Evolutionary conservation across 2,329 filamentous ascomycete genomes (phyloP).

Genomic region (Zasmidium angulare): DNA sequence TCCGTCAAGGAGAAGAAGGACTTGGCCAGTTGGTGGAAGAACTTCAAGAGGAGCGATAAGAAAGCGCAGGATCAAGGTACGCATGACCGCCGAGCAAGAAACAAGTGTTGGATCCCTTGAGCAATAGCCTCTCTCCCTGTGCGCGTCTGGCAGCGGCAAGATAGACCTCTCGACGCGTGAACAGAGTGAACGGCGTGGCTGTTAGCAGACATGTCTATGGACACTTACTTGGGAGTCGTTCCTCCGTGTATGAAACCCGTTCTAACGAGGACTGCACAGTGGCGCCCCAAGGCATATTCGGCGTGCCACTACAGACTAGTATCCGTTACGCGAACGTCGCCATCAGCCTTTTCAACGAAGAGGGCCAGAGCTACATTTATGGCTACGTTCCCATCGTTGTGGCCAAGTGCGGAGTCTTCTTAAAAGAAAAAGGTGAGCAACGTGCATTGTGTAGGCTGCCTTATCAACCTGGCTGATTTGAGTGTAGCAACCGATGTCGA

Average conservation of each 20-base stretch:
- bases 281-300: constrained; percentile 77
- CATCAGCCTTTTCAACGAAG: constrained; percentile 89
- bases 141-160: neutral
- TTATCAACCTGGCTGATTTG: constrained; percentile 30
- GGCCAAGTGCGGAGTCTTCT: constrained; percentile 93
- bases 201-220: neutral
- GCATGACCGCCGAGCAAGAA: constrained; percentile 19
- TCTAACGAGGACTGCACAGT: constrained; percentile 19
- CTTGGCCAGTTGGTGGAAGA: constrained; percentile 95
- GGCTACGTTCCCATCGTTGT: constrained; percentile 98
- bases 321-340: constrained; percentile 98
- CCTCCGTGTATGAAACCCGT: constrained; percentile 4
- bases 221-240: neutral
- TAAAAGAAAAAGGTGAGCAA: constrained; percentile 92
- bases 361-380: constrained; percentile 95
- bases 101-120: constrained; percentile 1
- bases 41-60: constrained; percentile 71
- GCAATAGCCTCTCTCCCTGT: neutral
- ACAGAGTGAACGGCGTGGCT: neutral
- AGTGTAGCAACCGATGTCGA: constrained; percentile 81
- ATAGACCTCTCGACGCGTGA: neutral
- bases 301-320: constrained; percentile 86
- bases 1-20: constrained; percentile 84
- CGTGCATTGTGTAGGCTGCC: no score
- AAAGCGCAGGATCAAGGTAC: constrained; percentile 65